Base-by-base conservation (phyloP, 73 alveolate genomes). In the Tetrahymena thermophila region DNA sequence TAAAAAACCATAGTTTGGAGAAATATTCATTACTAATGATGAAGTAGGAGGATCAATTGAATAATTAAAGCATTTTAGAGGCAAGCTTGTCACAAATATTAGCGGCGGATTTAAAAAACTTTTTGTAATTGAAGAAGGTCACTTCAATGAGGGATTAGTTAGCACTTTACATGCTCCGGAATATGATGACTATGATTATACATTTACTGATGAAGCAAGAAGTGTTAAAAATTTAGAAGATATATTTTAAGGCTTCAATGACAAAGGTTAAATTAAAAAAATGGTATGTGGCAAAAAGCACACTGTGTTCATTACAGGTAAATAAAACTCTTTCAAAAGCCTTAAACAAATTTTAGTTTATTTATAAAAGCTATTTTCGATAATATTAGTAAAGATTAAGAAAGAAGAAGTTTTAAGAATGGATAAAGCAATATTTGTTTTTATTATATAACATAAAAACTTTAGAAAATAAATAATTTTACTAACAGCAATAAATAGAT, bases 221-320 rank as follows among this genome's bases (percentile, higher is more conserved):
- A 71, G 89, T n/a, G 89, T 71, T 31, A 71, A 71, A 71, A 71
- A 71, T 71, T 71, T 71, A 71, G 89, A 71, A 71, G 89, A 71
- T 31, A 57, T 38, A 35, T 35, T 95, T 43, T 85, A 95, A 95
- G 57, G 95, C 50, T 95, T 89, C 35, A 94, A 95, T 37, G 71
- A 50, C 43, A 95, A 95, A 42, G 97, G 97, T 17, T 95, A 94
- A 42, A 89, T 95, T n/a, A 85, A 56, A 35, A 50, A 85, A 5
- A 95, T 95, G 35, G 97, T 95, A 14, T 85, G 95, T 10, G 97
- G 97, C 17, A 95, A 95, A 38, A 95, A 95, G 93, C 97, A 95
- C 37, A 95, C 97, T 31, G 95, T 85, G 23, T 95, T 95, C 85
- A 35, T 95, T 35, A 95, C 94, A 16, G 97, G 89, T 71, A 71